A percentile compares a stretch with the other conserved stretches of the same genome.
phyloP scores from a whole-genome alignment of 139 green algal genomes.

The Chara braunii region DNA sequence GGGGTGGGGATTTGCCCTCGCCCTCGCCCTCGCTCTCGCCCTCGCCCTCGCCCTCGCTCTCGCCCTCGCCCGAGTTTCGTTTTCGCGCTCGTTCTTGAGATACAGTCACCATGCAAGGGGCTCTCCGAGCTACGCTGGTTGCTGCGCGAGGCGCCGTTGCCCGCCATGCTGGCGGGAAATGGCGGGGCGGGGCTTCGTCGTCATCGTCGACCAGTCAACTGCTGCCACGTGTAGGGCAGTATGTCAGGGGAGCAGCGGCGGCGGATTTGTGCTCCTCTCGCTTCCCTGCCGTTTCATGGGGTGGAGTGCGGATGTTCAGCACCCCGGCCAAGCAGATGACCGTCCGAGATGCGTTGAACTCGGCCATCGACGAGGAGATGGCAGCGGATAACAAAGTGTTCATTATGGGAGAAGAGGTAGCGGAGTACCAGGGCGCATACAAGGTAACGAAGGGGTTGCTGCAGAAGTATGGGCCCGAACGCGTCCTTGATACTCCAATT shows the following conservation, averaged over 20 bases:
- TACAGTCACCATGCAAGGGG: too few relatives aligned
- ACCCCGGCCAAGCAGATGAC: constrained; percentile 57
- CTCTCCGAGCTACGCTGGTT: too few relatives aligned
- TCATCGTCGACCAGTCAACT: too few relatives aligned
- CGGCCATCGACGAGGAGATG: constrained; percentile 95
- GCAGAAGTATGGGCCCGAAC: constrained; percentile 87
- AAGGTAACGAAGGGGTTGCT: constrained; percentile 67
- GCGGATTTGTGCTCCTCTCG: not conserved
- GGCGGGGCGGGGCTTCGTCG: too few relatives aligned
- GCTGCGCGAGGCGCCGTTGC: too few relatives aligned
- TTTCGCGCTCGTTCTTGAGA: too few relatives aligned
- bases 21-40: too few relatives aligned
- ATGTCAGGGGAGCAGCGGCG: not conserved
- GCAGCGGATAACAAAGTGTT: constrained; percentile 85
- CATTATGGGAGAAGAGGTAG: constrained; percentile 64
- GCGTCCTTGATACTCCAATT: constrained; percentile 95
- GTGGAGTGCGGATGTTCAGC: not conserved
- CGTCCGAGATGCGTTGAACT: constrained; percentile 93
- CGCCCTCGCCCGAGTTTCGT: too few relatives aligned
- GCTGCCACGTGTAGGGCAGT: not conserved
- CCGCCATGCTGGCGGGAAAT: too few relatives aligned
- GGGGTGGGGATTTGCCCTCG: too few relatives aligned
- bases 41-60: too few relatives aligned
- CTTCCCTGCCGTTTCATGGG: not conserved
- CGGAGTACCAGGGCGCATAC: constrained; percentile 34